phyloP scores from a whole-genome alignment of 305 asterid species.

The Rubia occidens region DNA sequence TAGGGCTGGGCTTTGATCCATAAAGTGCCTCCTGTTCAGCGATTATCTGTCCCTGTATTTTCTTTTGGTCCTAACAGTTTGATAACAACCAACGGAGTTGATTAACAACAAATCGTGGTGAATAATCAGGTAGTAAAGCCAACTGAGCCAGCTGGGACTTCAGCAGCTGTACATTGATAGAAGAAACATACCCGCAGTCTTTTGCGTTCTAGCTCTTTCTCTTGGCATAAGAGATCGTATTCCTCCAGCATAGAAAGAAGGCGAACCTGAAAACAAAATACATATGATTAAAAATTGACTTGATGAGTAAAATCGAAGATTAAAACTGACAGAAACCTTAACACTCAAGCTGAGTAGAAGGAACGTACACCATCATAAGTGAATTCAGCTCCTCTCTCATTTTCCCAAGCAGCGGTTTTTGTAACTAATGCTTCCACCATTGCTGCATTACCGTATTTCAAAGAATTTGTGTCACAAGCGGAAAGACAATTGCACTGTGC shows the following conservation, averaged over 20 bases:
- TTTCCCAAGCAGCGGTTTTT: conserved; percentile 76
- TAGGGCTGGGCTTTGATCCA: conserved; percentile 96
- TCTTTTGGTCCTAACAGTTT: conserved; percentile 78
- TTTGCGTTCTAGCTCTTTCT: conserved; percentile 79
- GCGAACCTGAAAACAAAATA: conserved; percentile 42
- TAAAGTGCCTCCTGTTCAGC: conserved; percentile 93
- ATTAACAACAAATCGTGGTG: background rate
- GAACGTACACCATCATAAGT: conserved; percentile 82
- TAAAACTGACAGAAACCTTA: background rate
- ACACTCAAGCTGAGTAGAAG: background rate
- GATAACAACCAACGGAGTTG: background rate
- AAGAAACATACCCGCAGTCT: conserved; percentile 55
- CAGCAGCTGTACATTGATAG: background rate
- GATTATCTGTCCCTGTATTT: conserved; percentile 83
- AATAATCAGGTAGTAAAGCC: background rate
- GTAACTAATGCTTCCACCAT: conserved; percentile 86
- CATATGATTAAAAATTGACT: conserved; percentile 1
- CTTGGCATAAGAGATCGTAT: conserved; percentile 58
- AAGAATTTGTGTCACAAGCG: background rate
- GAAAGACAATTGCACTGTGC: background rate
- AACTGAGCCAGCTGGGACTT: no score
- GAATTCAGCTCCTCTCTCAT: conserved; percentile 68
- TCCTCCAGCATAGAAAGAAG: conserved; percentile 85
- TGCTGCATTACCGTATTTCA: conserved; percentile 30
- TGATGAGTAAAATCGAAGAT: background rate